A percentile compares a stretch with the other conserved stretches of the same genome.
phyloP scores from a whole-genome alignment of 2,329 filamentous ascomycete genomes.

The Sporothrix pallida region DNA sequence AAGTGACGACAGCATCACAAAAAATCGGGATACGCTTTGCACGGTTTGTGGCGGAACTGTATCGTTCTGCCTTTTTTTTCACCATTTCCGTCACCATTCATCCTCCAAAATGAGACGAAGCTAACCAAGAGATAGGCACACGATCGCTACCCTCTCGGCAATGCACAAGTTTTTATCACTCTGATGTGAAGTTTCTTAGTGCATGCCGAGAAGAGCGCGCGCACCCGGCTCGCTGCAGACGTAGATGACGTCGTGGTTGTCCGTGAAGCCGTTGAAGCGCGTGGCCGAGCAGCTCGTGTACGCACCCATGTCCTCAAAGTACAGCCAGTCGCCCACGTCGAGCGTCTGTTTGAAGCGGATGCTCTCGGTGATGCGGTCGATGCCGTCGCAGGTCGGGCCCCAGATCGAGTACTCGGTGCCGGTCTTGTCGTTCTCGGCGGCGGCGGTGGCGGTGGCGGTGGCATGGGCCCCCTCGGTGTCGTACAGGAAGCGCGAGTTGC shows the following conservation, averaged over 20 bases:
- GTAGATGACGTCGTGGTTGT: constrained; percentile 91
- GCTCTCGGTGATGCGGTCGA: constrained; percentile 88
- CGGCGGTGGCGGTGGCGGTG: constrained; percentile 44
- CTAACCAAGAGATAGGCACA: not conserved
- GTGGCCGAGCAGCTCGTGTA: constrained; percentile 99
- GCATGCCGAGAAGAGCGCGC: constrained; percentile 66
- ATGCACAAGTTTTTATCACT: not conserved
- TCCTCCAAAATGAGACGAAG: not conserved
- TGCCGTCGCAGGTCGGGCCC: constrained; percentile 97
- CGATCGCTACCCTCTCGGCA: too few relatives aligned
- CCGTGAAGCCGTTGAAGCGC: constrained; percentile 95
- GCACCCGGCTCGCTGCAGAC: constrained; percentile 93
- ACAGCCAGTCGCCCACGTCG: constrained; percentile 96
- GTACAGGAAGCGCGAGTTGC: constrained; percentile 63
- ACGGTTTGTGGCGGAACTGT: not conserved
- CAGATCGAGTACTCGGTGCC: constrained; percentile 90
- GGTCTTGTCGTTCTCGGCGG: constrained; percentile 47
- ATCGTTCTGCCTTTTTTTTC: not conserved
- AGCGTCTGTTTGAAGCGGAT: constrained; percentile 77
- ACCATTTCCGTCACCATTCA: not conserved
- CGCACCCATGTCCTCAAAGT: constrained; percentile 98
- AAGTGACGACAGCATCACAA: not conserved
- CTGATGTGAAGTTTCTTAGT: constrained; percentile 1
- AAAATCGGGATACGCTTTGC: not conserved
- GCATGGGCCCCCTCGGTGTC: constrained; percentile 48